Conservation (phyloP, 257 asterid species). For the Paraleonurus japonicus region DNA sequence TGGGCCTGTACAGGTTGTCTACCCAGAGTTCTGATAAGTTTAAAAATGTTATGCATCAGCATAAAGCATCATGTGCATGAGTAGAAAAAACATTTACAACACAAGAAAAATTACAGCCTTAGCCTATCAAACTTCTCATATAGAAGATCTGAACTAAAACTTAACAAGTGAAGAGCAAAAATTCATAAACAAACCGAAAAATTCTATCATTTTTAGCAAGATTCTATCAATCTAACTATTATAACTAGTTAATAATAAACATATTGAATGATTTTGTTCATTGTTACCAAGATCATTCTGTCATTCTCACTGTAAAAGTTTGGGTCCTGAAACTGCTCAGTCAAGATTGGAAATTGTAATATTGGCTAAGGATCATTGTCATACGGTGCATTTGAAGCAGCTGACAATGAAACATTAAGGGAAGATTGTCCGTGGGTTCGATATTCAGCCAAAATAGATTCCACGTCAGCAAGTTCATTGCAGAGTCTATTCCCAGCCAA, state of each 20-base stretch:
- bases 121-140: background rate
- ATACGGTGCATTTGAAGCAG: conserved; percentile 45
- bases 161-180: background rate
- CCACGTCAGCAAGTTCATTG: conserved; percentile 34
- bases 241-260: background rate
- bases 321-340: background rate
- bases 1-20: conserved; percentile 43
- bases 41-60: background rate
- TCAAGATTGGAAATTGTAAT: conserved; percentile 19
- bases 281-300: background rate
- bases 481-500: conserved; percentile 58
- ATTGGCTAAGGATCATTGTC: conserved; percentile 75
- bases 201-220: background rate
- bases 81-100: background rate
- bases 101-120: background rate
- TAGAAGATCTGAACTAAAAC: background rate
- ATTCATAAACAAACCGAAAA: background rate
- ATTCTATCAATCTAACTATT: background rate
- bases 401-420: conserved; percentile 36
- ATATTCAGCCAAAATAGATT: conserved; percentile 45
- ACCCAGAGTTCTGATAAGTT: conserved; percentile 2
- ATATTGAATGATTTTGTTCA: background rate
- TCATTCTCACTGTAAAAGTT: background rate
- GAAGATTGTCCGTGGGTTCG: conserved; percentile 39
- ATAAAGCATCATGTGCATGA: background rate